Evolutionary conservation across 106 monocot genomes (phyloP).

Genomic region (Gastrodia elata): DNA sequence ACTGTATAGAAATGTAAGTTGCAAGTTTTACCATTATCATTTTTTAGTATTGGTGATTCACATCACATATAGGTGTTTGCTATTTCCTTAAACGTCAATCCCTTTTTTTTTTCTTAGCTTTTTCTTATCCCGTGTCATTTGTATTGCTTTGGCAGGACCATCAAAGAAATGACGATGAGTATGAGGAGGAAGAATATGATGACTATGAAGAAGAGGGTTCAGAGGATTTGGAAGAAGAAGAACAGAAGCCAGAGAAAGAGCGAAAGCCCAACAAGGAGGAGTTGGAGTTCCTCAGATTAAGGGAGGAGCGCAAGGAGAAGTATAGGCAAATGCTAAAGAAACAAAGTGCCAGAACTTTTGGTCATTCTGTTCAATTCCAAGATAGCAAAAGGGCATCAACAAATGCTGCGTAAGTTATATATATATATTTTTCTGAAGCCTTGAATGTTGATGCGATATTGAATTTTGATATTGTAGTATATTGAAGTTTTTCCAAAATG

Average conservation of each 20-base stretch:
- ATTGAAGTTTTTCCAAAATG: not conserved
- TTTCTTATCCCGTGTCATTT: not conserved
- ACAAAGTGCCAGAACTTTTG: not conserved
- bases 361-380: constrained; percentile 4
- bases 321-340: constrained; percentile 12
- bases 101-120: not conserved
- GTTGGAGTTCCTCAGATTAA: constrained; percentile 19
- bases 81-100: not conserved
- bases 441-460: not conserved
- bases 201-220: constrained; percentile 39
- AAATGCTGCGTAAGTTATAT: constrained; percentile 7
- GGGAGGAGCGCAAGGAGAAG: constrained; percentile 21
- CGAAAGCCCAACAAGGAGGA: constrained; percentile 9
- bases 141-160: constrained; percentile 7
- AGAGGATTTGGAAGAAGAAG: constrained; percentile 26
- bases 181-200: constrained; percentile 39
- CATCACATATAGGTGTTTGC: not conserved
- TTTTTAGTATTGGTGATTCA: not conserved
- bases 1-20: constrained; percentile 10
- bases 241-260: constrained; percentile 7
- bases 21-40: not conserved
- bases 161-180: constrained; percentile 14
- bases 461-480: not conserved
- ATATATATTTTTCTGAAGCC: not conserved
- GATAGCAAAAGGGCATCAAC: constrained; percentile 7